Evolutionary conservation across 1,284 basidiomycete species (phyloP), one percentile per base, ranked within the genome.

Genomic region (Golubevia sp.): DNA sequence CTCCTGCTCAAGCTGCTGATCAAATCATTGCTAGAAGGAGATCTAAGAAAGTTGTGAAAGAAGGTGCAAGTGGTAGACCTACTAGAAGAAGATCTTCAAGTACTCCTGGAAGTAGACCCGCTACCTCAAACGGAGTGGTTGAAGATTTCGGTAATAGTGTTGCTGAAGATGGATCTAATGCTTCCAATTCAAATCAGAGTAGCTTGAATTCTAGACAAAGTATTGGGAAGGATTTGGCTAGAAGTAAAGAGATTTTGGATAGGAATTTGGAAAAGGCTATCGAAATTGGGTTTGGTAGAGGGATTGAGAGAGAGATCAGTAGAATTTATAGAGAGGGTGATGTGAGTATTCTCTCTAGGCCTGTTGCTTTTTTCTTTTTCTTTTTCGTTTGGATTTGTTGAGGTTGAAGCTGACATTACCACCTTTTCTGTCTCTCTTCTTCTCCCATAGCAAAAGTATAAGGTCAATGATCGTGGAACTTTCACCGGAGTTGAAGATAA

Each of bases 371-470:
- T 11, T 5, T 5, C 30, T 34, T 5, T 34, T 34, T 34, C 30
- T 3, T 11, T 34, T 34, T 34, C 30, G 4, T 34, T 34, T 11
- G 86, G 86, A 27, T 89, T 88, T 13, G 83, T 76, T 50, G 76
- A 75, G 69, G 67, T 61, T 23, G 76, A 76, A 53, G 76, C 80
- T 20, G 66, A 64, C 3, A 63, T 59, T 7, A 61, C 51, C 4
- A 30, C 52, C 20, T 55, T 51, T 4, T n/a, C 56, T 23, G n/a
- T 27, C 18, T 23, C 49, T 15, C 59, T 61, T 7, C 44, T 63
- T 54, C 62, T 55, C 11, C 20, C 64, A 21, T 62, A 86, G 84
- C 84, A 87, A 70, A 87, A 86, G 64, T 90, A 91, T 84, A 65
- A 70, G 3, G 69, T 80, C 63, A 74, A 68, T 21, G 75, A 83